Evolutionary conservation across 1,284 basidiomycete species (phyloP), one percentile per base, ranked within the genome.

Genomic region (Hemileia vastatrix): DNA sequence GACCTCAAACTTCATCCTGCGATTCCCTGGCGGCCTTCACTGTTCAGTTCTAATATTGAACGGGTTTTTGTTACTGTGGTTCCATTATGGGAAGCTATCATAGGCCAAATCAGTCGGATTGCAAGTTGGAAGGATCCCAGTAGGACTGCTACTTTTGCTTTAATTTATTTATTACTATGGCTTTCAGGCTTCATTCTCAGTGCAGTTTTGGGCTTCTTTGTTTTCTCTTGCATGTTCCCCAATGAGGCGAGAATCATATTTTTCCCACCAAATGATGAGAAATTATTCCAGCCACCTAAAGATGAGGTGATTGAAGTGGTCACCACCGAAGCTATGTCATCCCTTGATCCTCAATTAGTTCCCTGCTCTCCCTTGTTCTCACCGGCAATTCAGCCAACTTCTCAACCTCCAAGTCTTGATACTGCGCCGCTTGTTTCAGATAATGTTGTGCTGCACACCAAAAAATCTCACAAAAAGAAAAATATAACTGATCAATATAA

Each of bases 401-500:
- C n/a, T n/a, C n/a, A n/a, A n/a, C n/a, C n/a, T n/a, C n/a, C n/a
- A n/a, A n/a, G n/a, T n/a, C n/a, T n/a, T n/a, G n/a, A n/a, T n/a
- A n/a, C n/a, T n/a, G n/a, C n/a, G n/a, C n/a, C n/a, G n/a, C n/a
- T n/a, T n/a, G n/a, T n/a, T n/a, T n/a, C n/a, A n/a, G n/a, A n/a
- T n/a, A n/a, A n/a, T n/a, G n/a, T n/a, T n/a, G n/a, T n/a, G n/a
- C n/a, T n/a, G n/a, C n/a, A n/a, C n/a, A n/a, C n/a, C n/a, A n/a
- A n/a, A n/a, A n/a, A n/a, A n/a, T n/a, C n/a, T n/a, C n/a, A n/a
- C n/a, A n/a, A n/a, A n/a, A n/a, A n/a, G n/a, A n/a, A n/a, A n/a
- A n/a, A n/a, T n/a, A n/a, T n/a, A n/a, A n/a, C n/a, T n/a, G n/a
- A 36, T 9, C 59, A 54, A 55, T 62, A 62, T 54, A 54, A 53